A percentile compares a stretch with the other conserved stretches of the same genome.
Evolutionary conservation across 768 basidiomycete species (phyloP).

Genomic region (Boletus barrowsii): DNA sequence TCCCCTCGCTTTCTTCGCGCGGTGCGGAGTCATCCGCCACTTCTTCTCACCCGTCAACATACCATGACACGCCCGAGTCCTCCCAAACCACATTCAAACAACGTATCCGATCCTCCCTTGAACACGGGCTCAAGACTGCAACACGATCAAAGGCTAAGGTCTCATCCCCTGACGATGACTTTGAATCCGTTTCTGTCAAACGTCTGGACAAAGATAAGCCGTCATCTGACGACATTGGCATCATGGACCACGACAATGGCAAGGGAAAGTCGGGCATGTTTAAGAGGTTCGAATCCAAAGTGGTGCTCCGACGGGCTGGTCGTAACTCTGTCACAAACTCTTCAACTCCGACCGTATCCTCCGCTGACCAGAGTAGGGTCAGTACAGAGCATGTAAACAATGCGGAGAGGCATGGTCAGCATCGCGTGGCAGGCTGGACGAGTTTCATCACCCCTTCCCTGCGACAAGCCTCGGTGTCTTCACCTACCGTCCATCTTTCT

Average conservation of each 20-base stretch:
- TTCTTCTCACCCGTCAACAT: slow-evolving; percentile 25
- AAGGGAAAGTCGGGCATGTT: slow-evolving; percentile 47
- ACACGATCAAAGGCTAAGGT: slow-evolving; percentile 52
- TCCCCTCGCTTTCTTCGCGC: slow-evolving; percentile 42
- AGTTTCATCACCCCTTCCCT: slow-evolving; percentile 66
- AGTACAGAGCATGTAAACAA: slow-evolving; percentile 33
- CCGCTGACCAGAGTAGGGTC: slow-evolving; percentile 22
- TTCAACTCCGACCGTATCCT: slow-evolving; percentile 39
- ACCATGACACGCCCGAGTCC: slow-evolving; percentile 37
- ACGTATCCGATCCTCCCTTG: slow-evolving; percentile 63
- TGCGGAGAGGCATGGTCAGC: slow-evolving; percentile 36
- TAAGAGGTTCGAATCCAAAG: slow-evolving; percentile 46
- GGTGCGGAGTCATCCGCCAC: slow-evolving; percentile 37
- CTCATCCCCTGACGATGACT: slow-evolving; percentile 37
- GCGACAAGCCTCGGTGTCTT: slow-evolving; percentile 69
- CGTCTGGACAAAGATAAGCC: slow-evolving; percentile 42
- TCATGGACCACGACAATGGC: slow-evolving; percentile 33
- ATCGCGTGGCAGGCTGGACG: slow-evolving; percentile 51
- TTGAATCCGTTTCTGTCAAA: slow-evolving; percentile 43
- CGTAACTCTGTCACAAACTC: slow-evolving; percentile 39
- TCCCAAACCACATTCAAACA: slow-evolving; percentile 52
- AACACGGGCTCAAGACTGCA: slow-evolving; percentile 63
- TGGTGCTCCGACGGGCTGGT: slow-evolving; percentile 46
- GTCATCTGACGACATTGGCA: slow-evolving; percentile 29
- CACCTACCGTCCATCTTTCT: slow-evolving; percentile 65